Evolutionary conservation across 129 eudicot species (phyloP).

Genomic region (Calendula officinalis): DNA sequence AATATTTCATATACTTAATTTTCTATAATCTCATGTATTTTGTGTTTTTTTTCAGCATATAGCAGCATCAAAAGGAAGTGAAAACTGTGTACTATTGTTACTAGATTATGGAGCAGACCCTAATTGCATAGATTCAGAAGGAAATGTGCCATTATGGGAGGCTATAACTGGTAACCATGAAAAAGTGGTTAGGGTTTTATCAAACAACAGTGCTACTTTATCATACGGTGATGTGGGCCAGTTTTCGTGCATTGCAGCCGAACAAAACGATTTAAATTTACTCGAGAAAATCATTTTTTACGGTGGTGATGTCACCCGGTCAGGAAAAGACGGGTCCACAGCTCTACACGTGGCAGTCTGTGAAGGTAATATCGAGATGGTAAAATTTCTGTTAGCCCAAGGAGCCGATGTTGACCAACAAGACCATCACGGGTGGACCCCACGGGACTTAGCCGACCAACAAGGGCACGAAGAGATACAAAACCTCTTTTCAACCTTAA

Average conservation of each 20-base stretch:
- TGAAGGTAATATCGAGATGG: constrained; percentile 74
- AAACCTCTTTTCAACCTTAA: constrained; percentile 40
- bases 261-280: constrained; percentile 55
- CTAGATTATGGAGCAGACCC: constrained; percentile 89
- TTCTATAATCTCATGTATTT: constrained; percentile 1
- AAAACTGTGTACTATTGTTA: constrained; percentile 79
- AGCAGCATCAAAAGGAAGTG: constrained; percentile 90
- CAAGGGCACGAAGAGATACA: constrained; percentile 90
- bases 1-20: background rate
- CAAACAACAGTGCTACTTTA: constrained; percentile 63
- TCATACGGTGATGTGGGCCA: constrained; percentile 60
- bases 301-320: constrained; percentile 68
- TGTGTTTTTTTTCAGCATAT: constrained; percentile 64
- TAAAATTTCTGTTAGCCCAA: constrained; percentile 55
- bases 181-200: constrained; percentile 39
- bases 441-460: constrained; percentile 84
- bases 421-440: constrained; percentile 74
- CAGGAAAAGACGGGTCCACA: constrained; percentile 53
- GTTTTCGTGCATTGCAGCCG: constrained; percentile 76
- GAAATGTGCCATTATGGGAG: constrained; percentile 91
- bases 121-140: constrained; percentile 77
- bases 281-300: constrained; percentile 49
- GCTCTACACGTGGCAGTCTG: constrained; percentile 88
- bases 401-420: constrained; percentile 56
- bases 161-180: constrained; percentile 63